Percentiles rank a stretch among this genome's conserved stretches.
Conservation (phyloP, 2,329 filamentous ascomycete species). For the Ceratocystis albifundus region DNA sequence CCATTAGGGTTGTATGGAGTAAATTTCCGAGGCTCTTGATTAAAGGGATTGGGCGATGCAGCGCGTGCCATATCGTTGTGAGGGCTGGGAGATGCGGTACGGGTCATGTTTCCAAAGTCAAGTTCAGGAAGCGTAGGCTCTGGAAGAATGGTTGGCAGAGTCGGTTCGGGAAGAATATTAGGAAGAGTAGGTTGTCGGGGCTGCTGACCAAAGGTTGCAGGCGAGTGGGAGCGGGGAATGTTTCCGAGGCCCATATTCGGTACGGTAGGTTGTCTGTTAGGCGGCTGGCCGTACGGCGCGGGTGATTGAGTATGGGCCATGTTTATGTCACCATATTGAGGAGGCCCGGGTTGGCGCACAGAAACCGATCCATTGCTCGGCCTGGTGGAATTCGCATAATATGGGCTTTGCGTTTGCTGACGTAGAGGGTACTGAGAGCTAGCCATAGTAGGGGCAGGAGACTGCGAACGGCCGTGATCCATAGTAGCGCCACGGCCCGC, state of each 20-base stretch:
- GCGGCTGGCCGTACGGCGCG: slow-evolving; percentile 17
- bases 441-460: slow-evolving; percentile 32
- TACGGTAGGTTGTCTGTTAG: slow-evolving; percentile 4
- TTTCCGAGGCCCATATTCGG: slow-evolving; percentile 4
- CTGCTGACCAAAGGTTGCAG: slow-evolving; percentile 16
- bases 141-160: slow-evolving; percentile 24
- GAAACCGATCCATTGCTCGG: slow-evolving; percentile 10
- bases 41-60: slow-evolving; percentile 25
- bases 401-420: slow-evolving; percentile 18
- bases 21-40: slow-evolving; percentile 25
- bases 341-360: slow-evolving; percentile 14
- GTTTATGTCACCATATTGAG: slow-evolving; percentile 16
- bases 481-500: slow-evolving; percentile 31
- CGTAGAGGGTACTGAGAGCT: slow-evolving; percentile 22
- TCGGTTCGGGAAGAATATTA: slow-evolving; percentile 17
- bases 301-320: slow-evolving; percentile 20
- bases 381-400: neutral
- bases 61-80: slow-evolving; percentile 24
- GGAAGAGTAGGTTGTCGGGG: slow-evolving; percentile 25
- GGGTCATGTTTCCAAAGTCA: slow-evolving; percentile 14
- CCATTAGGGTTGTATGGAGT: slow-evolving; percentile 19
- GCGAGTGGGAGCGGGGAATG: slow-evolving; percentile 3
- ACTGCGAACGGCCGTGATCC: slow-evolving; percentile 38
- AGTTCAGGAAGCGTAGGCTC: slow-evolving; percentile 16
- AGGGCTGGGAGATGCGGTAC: slow-evolving; percentile 22